Evolutionary conservation across 441 rosid genomes (phyloP).

Genomic region (Jatropha multifida): DNA sequence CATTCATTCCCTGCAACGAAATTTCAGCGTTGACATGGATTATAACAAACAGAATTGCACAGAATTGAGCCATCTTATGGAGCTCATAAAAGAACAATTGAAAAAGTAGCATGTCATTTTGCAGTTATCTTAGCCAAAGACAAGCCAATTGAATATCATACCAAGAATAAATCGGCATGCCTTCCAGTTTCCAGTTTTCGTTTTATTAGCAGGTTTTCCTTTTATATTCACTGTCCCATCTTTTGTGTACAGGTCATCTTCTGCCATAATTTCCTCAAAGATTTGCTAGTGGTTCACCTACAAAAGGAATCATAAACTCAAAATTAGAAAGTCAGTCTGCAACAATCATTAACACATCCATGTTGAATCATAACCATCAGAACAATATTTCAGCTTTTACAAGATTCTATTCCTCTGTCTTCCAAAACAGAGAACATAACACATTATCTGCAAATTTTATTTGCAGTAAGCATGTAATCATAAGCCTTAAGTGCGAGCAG

Average conservation of each 20-base stretch:
- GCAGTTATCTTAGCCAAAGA: neutral
- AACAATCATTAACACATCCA: neutral
- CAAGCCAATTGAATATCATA: slow-evolving; percentile 25
- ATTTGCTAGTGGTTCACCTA: slow-evolving; percentile 6
- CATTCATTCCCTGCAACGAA: slow-evolving; percentile 69
- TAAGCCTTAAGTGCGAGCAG: neutral
- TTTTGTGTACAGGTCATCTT: slow-evolving; percentile 54
- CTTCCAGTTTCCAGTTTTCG: slow-evolving; percentile 87
- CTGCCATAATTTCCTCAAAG: slow-evolving; percentile 43
- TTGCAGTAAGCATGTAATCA: no score
- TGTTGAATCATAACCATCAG: neutral
- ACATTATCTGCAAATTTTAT: neutral
- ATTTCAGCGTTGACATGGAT: neutral
- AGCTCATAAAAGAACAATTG: no score
- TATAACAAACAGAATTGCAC: no score
- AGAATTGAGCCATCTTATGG: no score
- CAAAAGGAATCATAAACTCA: neutral
- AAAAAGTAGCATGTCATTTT: neutral
- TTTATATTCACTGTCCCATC: slow-evolving; percentile 75
- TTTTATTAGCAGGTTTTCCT: slow-evolving; percentile 68
- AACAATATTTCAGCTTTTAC: neutral
- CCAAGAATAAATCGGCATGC: slow-evolving; percentile 92
- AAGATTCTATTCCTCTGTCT: neutral
- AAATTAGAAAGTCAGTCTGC: neutral
- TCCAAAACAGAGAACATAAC: neutral